Evolutionary conservation across 371 early-diverging fungal genomes (phyloP).

Genomic region (Dichotomocladium elegans): DNA sequence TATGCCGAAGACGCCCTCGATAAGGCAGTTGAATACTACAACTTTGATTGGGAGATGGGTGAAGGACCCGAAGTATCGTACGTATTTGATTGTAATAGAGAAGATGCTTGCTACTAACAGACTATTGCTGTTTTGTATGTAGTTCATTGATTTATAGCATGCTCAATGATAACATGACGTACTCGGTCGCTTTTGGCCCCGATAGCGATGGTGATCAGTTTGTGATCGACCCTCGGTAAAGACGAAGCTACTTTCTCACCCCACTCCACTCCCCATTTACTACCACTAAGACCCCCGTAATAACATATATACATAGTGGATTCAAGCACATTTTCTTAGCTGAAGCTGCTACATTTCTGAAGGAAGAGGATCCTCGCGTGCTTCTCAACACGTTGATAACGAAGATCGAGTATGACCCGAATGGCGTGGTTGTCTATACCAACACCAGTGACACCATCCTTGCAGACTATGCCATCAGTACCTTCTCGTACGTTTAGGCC

Average conservation of each 20-base stretch:
- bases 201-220: conserved; percentile 34
- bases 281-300: no score
- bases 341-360: conserved; percentile 26
- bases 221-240: conserved; percentile 39
- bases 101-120: no score
- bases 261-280: neutral
- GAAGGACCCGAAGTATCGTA: conserved; percentile 29
- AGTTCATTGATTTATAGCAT: conserved; percentile 23
- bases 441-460: conserved; percentile 23
- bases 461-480: conserved; percentile 47
- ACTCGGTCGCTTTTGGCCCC: conserved; percentile 29
- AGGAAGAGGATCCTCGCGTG: conserved; percentile 26
- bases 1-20: conserved; percentile 24
- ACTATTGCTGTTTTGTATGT: no score
- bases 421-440: conserved; percentile 32
- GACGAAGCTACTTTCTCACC: neutral
- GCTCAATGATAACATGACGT: conserved; percentile 30
- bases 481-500: conserved; percentile 42
- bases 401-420: conserved; percentile 25
- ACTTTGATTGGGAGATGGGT: conserved; percentile 41
- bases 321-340: conserved; percentile 38
- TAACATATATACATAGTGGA: conserved; percentile 23
- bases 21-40: conserved; percentile 40
- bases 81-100: no score
- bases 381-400: conserved; percentile 26